Base-by-base conservation (phyloP, 2,329 filamentous ascomycete genomes). In the Seiridium cupressi region DNA sequence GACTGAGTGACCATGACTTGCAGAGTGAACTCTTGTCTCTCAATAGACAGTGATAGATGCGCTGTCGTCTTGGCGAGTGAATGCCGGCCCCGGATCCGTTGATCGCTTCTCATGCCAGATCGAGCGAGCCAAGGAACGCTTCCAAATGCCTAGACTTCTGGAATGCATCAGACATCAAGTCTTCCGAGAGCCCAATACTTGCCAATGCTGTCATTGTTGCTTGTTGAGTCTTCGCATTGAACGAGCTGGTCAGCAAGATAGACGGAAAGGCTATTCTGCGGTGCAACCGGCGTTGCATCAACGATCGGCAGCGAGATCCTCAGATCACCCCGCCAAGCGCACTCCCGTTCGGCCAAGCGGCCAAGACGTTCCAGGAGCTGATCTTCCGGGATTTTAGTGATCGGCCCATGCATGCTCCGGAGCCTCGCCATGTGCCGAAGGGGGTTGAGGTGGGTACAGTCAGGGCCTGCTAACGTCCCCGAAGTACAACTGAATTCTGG, bases 301-400 rank as follows among this genome's bases (percentile, higher is more conserved):
- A 38, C 34, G 49, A 53, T 53, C 49, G 49, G 35, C 49, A 53
- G 34, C 13, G 11, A 36, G 35, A 53, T 40, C 32, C 49, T 53
- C 13, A 38, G 49, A 53, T 53, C 49, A 36, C 11, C 11, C 35
- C 49, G 38, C 38, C 38, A 42, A 42, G 38, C 38, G 7, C 38
- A 42, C 38, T 42, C 38, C 38, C 38, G 38, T 42, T 13, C 49
- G 31, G 49, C 49, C 49, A 53, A 53, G 49, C 49, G 49, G 49
- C 49, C 49, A 53, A 53, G 49, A 36, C 32, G 49, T 53, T 53
- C 49, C 49, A 53, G 13, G 49, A 40, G 6, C 32, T 53, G 49
- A 32, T 13, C 6, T n/a, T n/a, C 49, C 9, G 49, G 49, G 32
- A n/a, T 10, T 53, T 35, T 40, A 13, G 34, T 40, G 49, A 53